Evolutionary conservation across 257 asterid species (phyloP).

Genomic region (Paulownia fortunei): DNA sequence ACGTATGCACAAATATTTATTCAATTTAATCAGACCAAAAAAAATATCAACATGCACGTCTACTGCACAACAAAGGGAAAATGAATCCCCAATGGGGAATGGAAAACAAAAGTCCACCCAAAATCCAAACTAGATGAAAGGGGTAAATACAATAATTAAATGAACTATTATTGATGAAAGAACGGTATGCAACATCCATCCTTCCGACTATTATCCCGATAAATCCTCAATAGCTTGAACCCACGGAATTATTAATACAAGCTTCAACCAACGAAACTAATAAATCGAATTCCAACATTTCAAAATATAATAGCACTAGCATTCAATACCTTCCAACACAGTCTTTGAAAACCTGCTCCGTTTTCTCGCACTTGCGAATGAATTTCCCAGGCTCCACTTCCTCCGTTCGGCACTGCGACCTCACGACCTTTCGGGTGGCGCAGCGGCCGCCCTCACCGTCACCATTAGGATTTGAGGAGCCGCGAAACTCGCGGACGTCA

Average conservation of each 20-base stretch:
- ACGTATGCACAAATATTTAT: not conserved
- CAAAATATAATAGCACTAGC: not conserved
- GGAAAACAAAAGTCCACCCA: too few species aligned
- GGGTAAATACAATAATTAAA: not conserved
- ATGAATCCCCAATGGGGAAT: not conserved
- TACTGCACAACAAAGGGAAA: not conserved
- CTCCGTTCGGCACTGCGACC: slow-evolving; percentile 75
- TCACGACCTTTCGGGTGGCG: slow-evolving; percentile 72
- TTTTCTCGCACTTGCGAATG: slow-evolving; percentile 82
- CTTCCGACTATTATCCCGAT: not conserved
- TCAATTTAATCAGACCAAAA: slow-evolving; percentile 12
- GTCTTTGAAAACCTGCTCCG: slow-evolving; percentile 70
- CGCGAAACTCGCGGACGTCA: slow-evolving; percentile 22
- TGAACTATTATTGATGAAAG: not conserved
- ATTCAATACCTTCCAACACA: slow-evolving; percentile 73
- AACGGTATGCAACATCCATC: not conserved
- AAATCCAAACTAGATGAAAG: too few species aligned
- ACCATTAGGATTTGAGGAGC: slow-evolving; percentile 28
- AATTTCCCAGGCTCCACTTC: slow-evolving; percentile 86
- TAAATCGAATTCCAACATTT: not conserved
- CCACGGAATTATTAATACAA: not conserved
- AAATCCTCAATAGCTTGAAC: slow-evolving; percentile 4
- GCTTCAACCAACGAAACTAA: not conserved
- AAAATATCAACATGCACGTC: not conserved
- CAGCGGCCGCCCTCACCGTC: slow-evolving; percentile 38